Conservation (phyloP, 371 early-diverging fungal species). For the Homolaphlyctis polyrhiza region DNA sequence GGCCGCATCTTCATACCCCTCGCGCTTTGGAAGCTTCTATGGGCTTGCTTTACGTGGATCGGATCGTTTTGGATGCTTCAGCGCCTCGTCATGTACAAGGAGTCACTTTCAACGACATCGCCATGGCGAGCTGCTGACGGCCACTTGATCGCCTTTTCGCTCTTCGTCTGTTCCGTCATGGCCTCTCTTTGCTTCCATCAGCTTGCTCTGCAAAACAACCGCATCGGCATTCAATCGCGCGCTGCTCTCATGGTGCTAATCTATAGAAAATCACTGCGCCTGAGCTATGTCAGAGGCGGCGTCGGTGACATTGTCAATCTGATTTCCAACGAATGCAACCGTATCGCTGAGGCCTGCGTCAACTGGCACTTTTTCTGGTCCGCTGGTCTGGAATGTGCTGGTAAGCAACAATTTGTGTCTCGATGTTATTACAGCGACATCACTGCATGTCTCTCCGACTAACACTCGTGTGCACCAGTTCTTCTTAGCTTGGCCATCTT, state of each 20-base stretch:
- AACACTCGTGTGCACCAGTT: conserved; percentile 20
- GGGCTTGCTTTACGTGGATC: conserved; percentile 55
- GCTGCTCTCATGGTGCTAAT: conserved; percentile 64
- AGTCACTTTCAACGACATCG: conserved; percentile 8
- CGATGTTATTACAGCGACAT: too few species aligned
- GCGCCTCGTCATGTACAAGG: conserved; percentile 33
- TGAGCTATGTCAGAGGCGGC: conserved; percentile 58
- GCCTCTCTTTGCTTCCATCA: conserved; percentile 55
- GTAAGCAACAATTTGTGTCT: conserved; percentile 23
- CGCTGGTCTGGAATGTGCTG: conserved; percentile 54
- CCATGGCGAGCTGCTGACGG: conserved; percentile 21
- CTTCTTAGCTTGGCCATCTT: conserved; percentile 43
- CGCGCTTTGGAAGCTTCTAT: conserved; percentile 56
- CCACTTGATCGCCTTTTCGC: conserved; percentile 41
- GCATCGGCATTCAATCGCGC: conserved; percentile 56
- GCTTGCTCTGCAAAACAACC: conserved; percentile 46
- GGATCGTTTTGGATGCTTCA: conserved; percentile 50
- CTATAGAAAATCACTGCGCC: conserved; percentile 59
- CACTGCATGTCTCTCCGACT: not conserved
- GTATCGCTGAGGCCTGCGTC: conserved; percentile 59
- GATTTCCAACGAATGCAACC: conserved; percentile 57
- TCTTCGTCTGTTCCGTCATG: conserved; percentile 39
- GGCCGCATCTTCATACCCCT: conserved; percentile 45
- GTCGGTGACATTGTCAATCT: conserved; percentile 56
- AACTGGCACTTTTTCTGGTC: conserved; percentile 69